Evolutionary conservation across 2,329 filamentous ascomycete species (phyloP), one percentile per base, ranked within the genome.

Genomic region (Colletotrichum sidae): DNA sequence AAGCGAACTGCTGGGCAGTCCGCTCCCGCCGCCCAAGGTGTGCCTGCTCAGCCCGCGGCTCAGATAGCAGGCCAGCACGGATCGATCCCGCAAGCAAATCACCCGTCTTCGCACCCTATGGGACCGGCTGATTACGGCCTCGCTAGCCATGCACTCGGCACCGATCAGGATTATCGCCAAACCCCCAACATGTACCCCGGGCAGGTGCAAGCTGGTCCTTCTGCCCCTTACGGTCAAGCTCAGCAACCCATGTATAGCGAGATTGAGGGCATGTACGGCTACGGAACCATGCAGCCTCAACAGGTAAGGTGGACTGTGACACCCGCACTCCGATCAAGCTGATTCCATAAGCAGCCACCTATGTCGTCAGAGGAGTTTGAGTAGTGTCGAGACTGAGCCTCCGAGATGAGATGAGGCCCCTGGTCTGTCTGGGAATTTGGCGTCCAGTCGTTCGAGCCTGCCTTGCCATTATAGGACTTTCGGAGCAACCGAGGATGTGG

Each of bases 221-320:
- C 88, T 51, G 86, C 87, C 55, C 86, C 87, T 11, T 96, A 96
- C 75, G 92, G 90, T 12, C 93, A 96, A 73, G 87, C 91, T 50
- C 90, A 92, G 71, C 88, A 90, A 64, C 83, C 88, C 68, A 96
- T 97, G 86, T 97, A 94, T 74, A 86, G 90, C 60, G 90, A 91
- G 61, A 90, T 94, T 78, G 90, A 93, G 68, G 89, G 88, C 69
- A 97, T 97, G 85, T 98, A 98, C 70, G 86, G 86, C 44, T 97
- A 96, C 76, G 86, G 90, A 12, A 82, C 89, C 68, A 92, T 97
- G 86, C 90, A 91, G 71, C 87, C 92, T 69, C 93, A 96, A 78
- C 92, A 94, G 83, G 92, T 94, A 84, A 76, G 86, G 25, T 25
- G 25, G 25, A 25, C 25, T 25, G 25, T 25, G 25, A 25, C 25